Base-by-base conservation (phyloP, 495 filamentous ascomycete species). In the Hyaloscypha bicolor region DNA sequence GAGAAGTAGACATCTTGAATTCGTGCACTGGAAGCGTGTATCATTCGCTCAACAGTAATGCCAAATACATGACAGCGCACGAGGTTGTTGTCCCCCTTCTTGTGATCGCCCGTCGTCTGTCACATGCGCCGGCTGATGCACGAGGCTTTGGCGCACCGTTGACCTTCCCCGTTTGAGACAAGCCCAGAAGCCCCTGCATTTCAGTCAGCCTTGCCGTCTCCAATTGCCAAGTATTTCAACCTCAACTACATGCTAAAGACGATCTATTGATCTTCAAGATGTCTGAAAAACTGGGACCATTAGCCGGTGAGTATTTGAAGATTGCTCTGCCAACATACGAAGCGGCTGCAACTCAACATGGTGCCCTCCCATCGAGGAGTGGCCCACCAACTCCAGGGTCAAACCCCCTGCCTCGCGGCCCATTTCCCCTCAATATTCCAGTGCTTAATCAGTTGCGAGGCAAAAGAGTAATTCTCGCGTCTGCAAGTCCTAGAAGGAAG, bases 391-490 rank as follows among this genome's bases (percentile, higher is more conserved):
- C 65, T 22, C 30, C 69, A 57, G 25, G 56, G n/a, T 55, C 22
- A 19, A 68, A 70, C 25, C 65, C 63, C 14, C 39, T 60, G 52
- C 71, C 65, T 55, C 65, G 68, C 25, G 79, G 78, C 2, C 82
- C 83, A 0, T 77, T 77, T 55, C 92, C 92, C 22, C 86, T 98
- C 64, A 76, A 89, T 70, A 85, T 98, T 4, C 93, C 96, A 9
- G 85, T 90, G 61, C 82, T 99, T 30, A 86, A 85, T 63, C 77
- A 83, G 73, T 85, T 98, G 59, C 84, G 87, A 70, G 82, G 80
- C 52, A 90, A 90, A 75, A 84, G 94, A 65, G 85, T 94, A 9
- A 90, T 99, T 71, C 88, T 99, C 11, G 95, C 95, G 69, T 96
- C 92, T 2, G 85, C 88, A 53, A 97, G 93, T 1, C 95, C 96